Percentiles rank a stretch among this genome's conserved stretches.
phyloP scores from a whole-genome alignment of 176 grass and related monocot species.

The Triticum aestivum region DNA sequence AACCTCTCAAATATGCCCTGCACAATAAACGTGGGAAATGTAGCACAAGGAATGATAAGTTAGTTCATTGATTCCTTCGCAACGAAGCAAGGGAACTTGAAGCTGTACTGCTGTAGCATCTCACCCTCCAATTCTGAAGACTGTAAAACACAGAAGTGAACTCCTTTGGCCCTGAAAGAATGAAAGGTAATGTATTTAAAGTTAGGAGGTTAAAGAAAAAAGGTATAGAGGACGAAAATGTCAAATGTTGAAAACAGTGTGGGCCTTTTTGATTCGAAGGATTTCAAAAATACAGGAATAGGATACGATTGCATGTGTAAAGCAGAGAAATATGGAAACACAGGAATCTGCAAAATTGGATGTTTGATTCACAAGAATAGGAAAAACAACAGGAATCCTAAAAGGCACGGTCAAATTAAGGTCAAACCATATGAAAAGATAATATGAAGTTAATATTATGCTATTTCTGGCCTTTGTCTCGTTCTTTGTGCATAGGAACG shows the following conservation, averaged over 20 bases:
- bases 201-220: not conserved
- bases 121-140: conserved; percentile 97
- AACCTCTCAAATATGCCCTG: conserved; percentile 89
- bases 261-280: no score
- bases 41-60: not conserved
- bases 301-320: no score
- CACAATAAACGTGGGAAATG: conserved; percentile 12
- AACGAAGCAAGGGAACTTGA: not conserved
- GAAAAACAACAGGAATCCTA: no score
- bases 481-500: no score
- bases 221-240: not conserved
- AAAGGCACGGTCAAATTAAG: no score
- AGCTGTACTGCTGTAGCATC: conserved; percentile 8
- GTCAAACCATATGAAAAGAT: no score
- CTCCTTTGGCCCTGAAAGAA: conserved; percentile 78
- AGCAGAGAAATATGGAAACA: no score
- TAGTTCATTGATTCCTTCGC: not conserved
- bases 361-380: no score
- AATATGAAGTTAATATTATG: no score
- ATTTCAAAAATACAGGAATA: no score
- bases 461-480: no score
- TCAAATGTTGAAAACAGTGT: not conserved
- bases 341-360: no score
- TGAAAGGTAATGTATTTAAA: conserved; percentile 1
- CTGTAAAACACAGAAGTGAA: conserved; percentile 88